These are phyloP conservation scores for Phytophthora multivora DNA, from an alignment of 352 stramenopile species.

Conservation along the genomic window DNA sequence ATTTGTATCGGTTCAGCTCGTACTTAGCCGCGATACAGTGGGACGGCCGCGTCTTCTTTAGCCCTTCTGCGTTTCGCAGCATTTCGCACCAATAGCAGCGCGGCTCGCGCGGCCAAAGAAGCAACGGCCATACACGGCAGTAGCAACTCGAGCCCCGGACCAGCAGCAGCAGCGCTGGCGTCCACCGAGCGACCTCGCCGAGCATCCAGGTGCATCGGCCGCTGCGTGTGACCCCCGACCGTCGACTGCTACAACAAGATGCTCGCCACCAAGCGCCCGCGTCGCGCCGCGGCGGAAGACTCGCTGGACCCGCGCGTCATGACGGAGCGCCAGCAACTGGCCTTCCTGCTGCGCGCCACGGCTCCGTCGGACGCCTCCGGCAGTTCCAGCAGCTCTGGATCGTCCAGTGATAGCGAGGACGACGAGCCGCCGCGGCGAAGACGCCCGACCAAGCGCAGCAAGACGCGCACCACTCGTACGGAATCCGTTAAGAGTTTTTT, in stretches of 20 bases:
- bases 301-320: slow-evolving; percentile 68
- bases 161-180: slow-evolving; percentile 29
- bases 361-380: slow-evolving; percentile 53
- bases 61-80: slow-evolving; percentile 26
- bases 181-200: slow-evolving; percentile 36
- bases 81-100: slow-evolving; percentile 24
- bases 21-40: slow-evolving; percentile 27
- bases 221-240: not conserved
- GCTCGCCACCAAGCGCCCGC: slow-evolving; percentile 36
- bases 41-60: slow-evolving; percentile 28
- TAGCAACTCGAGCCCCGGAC: slow-evolving; percentile 12
- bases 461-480: slow-evolving; percentile 29
- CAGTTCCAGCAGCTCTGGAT: slow-evolving; percentile 35
- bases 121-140: slow-evolving; percentile 33
- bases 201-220: slow-evolving; percentile 28
- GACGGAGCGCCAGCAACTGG: slow-evolving; percentile 85
- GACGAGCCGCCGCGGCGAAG: slow-evolving; percentile 26
- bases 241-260: slow-evolving; percentile 6
- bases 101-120: slow-evolving; percentile 14
- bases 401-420: slow-evolving; percentile 35
- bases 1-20: slow-evolving; percentile 29
- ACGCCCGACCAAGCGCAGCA: slow-evolving; percentile 36
- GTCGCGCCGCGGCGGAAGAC: slow-evolving; percentile 32
- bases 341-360: slow-evolving; percentile 79
- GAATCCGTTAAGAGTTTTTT: slow-evolving; percentile 9